Evolutionary conservation across 257 asterid species (phyloP).

Genomic region (Leonotis leonurus): DNA sequence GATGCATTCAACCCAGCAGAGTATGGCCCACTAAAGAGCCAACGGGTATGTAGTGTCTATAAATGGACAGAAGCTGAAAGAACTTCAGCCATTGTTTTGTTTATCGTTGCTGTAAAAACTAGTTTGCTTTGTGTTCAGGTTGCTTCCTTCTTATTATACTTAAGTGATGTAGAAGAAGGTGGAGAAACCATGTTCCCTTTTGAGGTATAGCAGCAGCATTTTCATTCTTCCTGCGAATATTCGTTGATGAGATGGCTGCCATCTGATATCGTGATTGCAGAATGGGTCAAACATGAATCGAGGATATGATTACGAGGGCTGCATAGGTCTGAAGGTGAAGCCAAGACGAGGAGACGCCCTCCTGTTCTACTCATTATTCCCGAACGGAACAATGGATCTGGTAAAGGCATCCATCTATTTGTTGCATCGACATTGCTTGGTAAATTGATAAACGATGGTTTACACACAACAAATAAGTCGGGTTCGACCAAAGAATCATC

Average conservation of each 20-base stretch:
- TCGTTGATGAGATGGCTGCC: background rate
- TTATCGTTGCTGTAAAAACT: background rate
- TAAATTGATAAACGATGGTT: background rate
- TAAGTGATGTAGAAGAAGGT: constrained; percentile 88
- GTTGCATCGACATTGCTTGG: background rate
- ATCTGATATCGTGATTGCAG: constrained; percentile 30
- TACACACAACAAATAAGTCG: too few relatives aligned
- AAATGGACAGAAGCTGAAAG: too few relatives aligned
- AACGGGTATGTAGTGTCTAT: constrained; percentile 49
- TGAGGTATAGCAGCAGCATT: constrained; percentile 40
- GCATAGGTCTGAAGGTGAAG: constrained; percentile 76
- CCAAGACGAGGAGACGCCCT: constrained; percentile 88
- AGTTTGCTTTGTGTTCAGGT: constrained; percentile 31
- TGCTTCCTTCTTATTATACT: constrained; percentile 77
- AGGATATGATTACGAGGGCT: constrained; percentile 46
- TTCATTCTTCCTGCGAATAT: background rate
- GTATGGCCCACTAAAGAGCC: constrained; percentile 77
- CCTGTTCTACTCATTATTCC: constrained; percentile 65
- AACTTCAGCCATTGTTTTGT: too few relatives aligned
- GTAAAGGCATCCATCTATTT: constrained; percentile 19
- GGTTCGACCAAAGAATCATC: background rate
- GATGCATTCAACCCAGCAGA: constrained; percentile 70
- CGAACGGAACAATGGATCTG: constrained; percentile 72
- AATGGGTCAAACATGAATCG: constrained; percentile 51
- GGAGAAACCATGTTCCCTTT: constrained; percentile 96